Conservation (phyloP, 805 yeast species). For the Debaryomyces hansenii region DNA sequence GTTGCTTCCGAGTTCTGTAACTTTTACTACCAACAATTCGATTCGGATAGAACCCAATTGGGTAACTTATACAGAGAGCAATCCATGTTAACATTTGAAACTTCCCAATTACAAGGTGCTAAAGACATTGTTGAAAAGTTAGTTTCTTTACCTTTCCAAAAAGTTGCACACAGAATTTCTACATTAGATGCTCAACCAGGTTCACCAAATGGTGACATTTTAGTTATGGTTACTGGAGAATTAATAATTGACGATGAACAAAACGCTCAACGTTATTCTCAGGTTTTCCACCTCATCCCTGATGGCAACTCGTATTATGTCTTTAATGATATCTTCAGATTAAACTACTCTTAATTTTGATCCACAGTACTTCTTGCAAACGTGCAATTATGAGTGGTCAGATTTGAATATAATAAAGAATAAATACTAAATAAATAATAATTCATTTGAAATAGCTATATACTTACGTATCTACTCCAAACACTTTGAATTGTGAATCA, state of each 20-base stretch:
- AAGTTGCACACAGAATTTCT: constrained; percentile 90
- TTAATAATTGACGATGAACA: constrained; percentile 90
- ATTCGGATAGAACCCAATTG: constrained; percentile 85
- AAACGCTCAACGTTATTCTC: constrained; percentile 94
- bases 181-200: constrained; percentile 99
- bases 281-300: constrained; percentile 94
- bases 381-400: no score
- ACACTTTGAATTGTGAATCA: no score
- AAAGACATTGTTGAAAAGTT: constrained; percentile 90
- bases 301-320: constrained; percentile 91
- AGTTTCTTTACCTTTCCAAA: constrained; percentile 83
- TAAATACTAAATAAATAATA: no score
- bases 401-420: no score
- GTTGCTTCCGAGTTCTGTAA: constrained; percentile 79
- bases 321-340: constrained; percentile 94
- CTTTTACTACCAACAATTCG: constrained; percentile 95
- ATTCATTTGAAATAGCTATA: no score
- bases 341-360: constrained; percentile 65
- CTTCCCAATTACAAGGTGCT: constrained; percentile 92
- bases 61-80: constrained; percentile 94
- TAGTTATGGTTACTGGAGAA: constrained; percentile 98
- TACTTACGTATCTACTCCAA: no score
- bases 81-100: constrained; percentile 97
- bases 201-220: constrained; percentile 85
- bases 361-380: background rate